These are phyloP conservation scores for Vaccinium myrtillus DNA, from an alignment of 148 eudicot species.

Conservation along the genomic window DNA sequence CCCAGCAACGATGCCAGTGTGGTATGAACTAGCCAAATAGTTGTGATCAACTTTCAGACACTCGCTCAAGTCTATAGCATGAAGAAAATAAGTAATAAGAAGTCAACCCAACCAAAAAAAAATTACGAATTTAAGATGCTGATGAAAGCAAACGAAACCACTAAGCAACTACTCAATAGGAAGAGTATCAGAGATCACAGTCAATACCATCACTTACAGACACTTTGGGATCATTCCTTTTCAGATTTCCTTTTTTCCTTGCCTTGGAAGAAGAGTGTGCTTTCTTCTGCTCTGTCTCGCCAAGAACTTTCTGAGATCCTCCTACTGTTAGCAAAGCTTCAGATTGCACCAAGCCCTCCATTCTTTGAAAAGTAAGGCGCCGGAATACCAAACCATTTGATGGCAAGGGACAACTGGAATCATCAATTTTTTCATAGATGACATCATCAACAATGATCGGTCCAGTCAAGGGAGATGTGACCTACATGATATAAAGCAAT, in stretches of 20 bases:
- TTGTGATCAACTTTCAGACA: conserved; percentile 58
- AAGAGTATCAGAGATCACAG: conserved; percentile 12
- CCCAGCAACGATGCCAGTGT: conserved; percentile 83
- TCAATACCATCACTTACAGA: conserved; percentile 41
- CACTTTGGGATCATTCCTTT: conserved; percentile 30
- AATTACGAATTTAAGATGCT: neutral
- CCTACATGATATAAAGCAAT: conserved; percentile 43
- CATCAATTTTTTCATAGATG: conserved; percentile 66
- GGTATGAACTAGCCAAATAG: conserved; percentile 81
- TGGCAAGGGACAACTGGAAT: conserved; percentile 37
- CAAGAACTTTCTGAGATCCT: conserved; percentile 22
- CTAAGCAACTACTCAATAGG: neutral
- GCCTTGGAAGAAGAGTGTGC: conserved; percentile 43
- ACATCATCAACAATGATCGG: conserved; percentile 79
- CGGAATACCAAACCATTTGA: conserved; percentile 64
- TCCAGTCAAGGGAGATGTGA: conserved; percentile 72
- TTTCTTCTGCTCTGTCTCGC: conserved; percentile 39
- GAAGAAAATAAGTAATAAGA: conserved; percentile 17
- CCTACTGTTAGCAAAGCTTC: conserved; percentile 66
- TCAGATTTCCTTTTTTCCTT: conserved; percentile 53
- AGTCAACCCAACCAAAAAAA: conserved; percentile 16
- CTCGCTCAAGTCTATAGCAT: conserved; percentile 40
- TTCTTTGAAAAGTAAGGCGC: conserved; percentile 79
- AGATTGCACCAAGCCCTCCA: conserved; percentile 82
- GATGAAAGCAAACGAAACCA: neutral